Conservation (phyloP, 139 green algal genomes). For the Chlamydomonas schloesseri region DNA sequence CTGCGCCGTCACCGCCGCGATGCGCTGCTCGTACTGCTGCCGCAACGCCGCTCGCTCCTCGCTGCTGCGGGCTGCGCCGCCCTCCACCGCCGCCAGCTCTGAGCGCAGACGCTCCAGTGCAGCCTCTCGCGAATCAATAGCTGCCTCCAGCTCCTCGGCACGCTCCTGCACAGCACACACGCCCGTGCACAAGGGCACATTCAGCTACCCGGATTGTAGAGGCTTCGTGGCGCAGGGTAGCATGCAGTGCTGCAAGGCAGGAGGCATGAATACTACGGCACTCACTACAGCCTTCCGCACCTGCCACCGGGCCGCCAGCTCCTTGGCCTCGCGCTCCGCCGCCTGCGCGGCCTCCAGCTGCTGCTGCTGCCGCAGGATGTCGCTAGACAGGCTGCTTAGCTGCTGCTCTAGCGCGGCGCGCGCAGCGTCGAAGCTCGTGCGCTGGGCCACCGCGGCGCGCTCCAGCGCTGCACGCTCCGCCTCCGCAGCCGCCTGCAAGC, state of each 20-base stretch:
- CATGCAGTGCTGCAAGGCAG: no score
- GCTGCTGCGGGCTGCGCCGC: background rate
- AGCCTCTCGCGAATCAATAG: conserved; percentile 40
- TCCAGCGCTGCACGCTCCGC: conserved; percentile 27
- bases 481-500: conserved; percentile 17
- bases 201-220: no score
- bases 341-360: conserved; percentile 26
- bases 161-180: conserved; percentile 37
- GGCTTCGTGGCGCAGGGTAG: no score
- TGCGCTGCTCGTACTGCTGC: conserved; percentile 44
- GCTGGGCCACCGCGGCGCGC: conserved; percentile 24
- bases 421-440: conserved; percentile 42
- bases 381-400: conserved; percentile 17
- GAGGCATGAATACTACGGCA: no score
- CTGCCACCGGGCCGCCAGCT: conserved; percentile 24
- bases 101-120: conserved; percentile 5
- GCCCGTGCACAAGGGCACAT: background rate
- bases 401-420: conserved; percentile 31
- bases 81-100: conserved; percentile 43
- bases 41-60: conserved; percentile 37
- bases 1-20: conserved; percentile 21
- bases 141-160: conserved; percentile 9
- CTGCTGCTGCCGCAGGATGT: conserved; percentile 39
- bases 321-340: conserved; percentile 34
- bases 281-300: background rate